These are phyloP conservation scores for Chlamydomonas asymmetrica DNA, from an alignment of 139 green algal species.

Conservation along the genomic window DNA sequence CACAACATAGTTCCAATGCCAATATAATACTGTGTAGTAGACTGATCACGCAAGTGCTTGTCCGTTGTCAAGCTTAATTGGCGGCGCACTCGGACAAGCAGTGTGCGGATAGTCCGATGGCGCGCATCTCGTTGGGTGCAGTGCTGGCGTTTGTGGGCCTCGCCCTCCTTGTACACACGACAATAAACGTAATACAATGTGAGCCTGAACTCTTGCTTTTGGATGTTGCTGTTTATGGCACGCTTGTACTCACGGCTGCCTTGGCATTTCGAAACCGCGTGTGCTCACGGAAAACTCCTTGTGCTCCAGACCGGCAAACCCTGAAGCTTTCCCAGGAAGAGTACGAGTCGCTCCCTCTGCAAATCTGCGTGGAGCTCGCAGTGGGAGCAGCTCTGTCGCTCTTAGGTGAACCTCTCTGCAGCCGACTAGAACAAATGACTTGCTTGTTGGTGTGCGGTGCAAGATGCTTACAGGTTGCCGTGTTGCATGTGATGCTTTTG, in stretches of 20 bases:
- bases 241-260: neutral
- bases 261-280: neutral
- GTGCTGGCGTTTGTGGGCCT: slow-evolving; percentile 15
- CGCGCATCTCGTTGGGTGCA: slow-evolving; percentile 11
- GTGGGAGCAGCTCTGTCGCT: neutral
- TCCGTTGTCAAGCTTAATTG: too few species aligned
- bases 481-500: too few species aligned
- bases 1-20: too few species aligned
- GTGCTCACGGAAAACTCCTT: neutral
- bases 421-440: too few species aligned
- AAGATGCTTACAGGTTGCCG: neutral
- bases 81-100: too few species aligned
- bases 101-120: too few species aligned
- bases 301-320: slow-evolving; percentile 15
- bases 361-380: slow-evolving; percentile 17
- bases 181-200: slow-evolving; percentile 32
- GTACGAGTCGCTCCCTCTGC: slow-evolving; percentile 24
- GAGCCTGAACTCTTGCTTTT: neutral
- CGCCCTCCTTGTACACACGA: slow-evolving; percentile 19
- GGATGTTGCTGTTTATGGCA: neutral
- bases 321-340: slow-evolving; percentile 40
- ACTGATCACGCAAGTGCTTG: too few species aligned
- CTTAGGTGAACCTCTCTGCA: neutral
- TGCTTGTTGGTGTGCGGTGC: too few species aligned
- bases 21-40: too few species aligned